Evolutionary conservation across 2,329 filamentous ascomycete genomes (phyloP), one percentile per base, ranked within the genome.

Genomic region (Dactylonectria estremocensis): DNA sequence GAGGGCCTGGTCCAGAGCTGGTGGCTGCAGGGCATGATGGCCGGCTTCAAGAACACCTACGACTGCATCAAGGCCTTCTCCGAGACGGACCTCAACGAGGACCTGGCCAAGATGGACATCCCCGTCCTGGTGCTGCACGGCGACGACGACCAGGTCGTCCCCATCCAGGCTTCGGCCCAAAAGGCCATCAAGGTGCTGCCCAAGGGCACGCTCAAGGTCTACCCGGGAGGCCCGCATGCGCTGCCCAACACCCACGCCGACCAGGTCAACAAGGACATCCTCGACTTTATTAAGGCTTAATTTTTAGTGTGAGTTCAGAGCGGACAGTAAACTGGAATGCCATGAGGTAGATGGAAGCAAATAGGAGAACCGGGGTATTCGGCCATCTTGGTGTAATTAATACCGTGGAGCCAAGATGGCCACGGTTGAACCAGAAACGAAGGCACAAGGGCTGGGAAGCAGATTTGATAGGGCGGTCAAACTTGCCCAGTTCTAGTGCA

Each of bases 121-220:
- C 82, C 82, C 1, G 78, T 81, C 3, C 68, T 83, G 50, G 64
- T 83, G 45, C 70, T 83, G 3, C 82, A 83, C 73, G 82, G 82
- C 0, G 77, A 80, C 45, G 81, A 82, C 71, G 82, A 83, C 66
- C 81, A 83, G 67, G 69, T 83, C 35, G 81, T 83, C 35, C 82
- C 81, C 16, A 77, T 83, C 61, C 62, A 73, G 35, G 75, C 71
- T 13, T 61, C 77, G 49, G 80, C 77, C 2, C 16, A 68, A 4
- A 77, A 77, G 66, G 73, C 77, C 5, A 70, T 78, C 9, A 80
- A 81, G 71, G 70, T 83, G 45, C 61, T 82, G 63, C 77, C 78
- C 35, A 74, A 81, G 46, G 80, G 78, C 1, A 80, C 67, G 46
- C 68, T 83, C 22, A 83, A 83, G 75, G 75, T 81, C n/a, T 83